Percentiles rank a stretch among this genome's conserved stretches.
phyloP scores from a whole-genome alignment of 345 rosid genomes.

The Psidium friedrichsthalianum region DNA sequence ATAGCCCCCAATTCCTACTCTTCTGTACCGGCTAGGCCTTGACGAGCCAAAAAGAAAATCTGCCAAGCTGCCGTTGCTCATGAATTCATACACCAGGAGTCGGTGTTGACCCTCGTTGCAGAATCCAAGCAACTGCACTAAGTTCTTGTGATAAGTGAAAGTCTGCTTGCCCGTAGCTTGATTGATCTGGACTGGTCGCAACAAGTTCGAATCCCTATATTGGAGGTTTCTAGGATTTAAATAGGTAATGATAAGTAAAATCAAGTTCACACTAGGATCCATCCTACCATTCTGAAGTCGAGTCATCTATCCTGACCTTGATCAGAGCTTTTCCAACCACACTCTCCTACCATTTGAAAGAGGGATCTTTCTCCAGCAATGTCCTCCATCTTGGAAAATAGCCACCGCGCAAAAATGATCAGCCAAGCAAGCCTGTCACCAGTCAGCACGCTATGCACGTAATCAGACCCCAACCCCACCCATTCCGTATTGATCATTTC shows the following conservation, averaged over 20 bases:
- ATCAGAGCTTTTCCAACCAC: conserved; percentile 3
- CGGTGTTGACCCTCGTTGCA: conserved; percentile 8
- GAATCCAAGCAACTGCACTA: conserved; percentile 14
- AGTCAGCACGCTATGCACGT: conserved; percentile 5
- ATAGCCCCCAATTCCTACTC: conserved; percentile 5
- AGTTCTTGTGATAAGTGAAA: conserved; percentile 12
- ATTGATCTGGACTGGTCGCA: too few relatives aligned
- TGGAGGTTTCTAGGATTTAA: not conserved
- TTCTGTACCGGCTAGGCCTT: conserved; percentile 5
- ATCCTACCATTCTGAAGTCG: not conserved
- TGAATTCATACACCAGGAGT: conserved; percentile 16
- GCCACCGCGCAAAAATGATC: conserved; percentile 46
- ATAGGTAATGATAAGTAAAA: not conserved
- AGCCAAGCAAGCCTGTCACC: conserved; percentile 29
- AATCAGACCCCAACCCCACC: conserved; percentile 10
- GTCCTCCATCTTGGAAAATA: not conserved
- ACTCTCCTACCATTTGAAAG: conserved; percentile 17
- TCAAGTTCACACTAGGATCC: not conserved
- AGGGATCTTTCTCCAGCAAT: conserved; percentile 42
- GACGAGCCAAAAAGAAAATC: conserved; percentile 1
- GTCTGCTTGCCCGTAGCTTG: not conserved
- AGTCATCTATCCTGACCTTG: conserved; percentile 14
- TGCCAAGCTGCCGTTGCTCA: conserved; percentile 12
- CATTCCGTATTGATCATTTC: conserved; percentile 12
- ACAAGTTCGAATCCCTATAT: not conserved